These are phyloP conservation scores for Phanerochaete sordida DNA, from an alignment of 768 basidiomycete species.

Conservation along the genomic window DNA sequence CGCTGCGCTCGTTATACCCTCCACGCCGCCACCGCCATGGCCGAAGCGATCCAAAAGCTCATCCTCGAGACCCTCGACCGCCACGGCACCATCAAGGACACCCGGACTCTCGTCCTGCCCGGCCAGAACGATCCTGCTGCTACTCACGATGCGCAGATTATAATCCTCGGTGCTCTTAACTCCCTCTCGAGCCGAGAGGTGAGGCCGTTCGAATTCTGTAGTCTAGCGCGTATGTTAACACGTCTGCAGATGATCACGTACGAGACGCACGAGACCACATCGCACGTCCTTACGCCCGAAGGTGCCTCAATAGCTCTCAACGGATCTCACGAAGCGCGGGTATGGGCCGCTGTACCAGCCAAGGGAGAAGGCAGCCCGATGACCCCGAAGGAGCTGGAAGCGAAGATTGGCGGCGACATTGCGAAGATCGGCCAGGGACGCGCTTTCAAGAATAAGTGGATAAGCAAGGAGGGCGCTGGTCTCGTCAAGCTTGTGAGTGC, in stretches of 20 bases:
- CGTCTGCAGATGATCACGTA: slow-evolving; percentile 73
- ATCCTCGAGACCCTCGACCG: slow-evolving; percentile 70
- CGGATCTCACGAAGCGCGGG: slow-evolving; percentile 94
- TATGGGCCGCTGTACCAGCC: slow-evolving; percentile 79
- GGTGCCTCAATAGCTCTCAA: slow-evolving; percentile 71
- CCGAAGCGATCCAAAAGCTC: slow-evolving; percentile 77
- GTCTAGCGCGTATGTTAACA: neutral
- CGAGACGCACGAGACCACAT: slow-evolving; percentile 70
- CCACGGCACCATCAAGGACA: slow-evolving; percentile 57
- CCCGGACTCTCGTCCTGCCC: slow-evolving; percentile 64
- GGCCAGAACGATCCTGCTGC: slow-evolving; percentile 54
- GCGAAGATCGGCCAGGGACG: slow-evolving; percentile 93
- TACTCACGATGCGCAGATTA: slow-evolving; percentile 75
- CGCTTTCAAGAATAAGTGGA: slow-evolving; percentile 98
- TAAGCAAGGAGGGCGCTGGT: slow-evolving; percentile 83
- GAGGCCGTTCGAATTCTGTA: slow-evolving; percentile 23
- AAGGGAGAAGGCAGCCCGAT: slow-evolving; percentile 71
- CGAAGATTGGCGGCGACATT: slow-evolving; percentile 77
- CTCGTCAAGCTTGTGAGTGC: slow-evolving; percentile 79
- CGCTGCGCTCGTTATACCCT: neutral
- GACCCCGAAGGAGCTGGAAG: slow-evolving; percentile 64
- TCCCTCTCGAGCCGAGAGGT: slow-evolving; percentile 86
- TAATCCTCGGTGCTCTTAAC: slow-evolving; percentile 87
- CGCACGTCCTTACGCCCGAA: slow-evolving; percentile 77
- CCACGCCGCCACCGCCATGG: slow-evolving; percentile 39